phyloP scores from a whole-genome alignment of 2,329 filamentous ascomycete genomes.

The Alternaria angustiovoidea region DNA sequence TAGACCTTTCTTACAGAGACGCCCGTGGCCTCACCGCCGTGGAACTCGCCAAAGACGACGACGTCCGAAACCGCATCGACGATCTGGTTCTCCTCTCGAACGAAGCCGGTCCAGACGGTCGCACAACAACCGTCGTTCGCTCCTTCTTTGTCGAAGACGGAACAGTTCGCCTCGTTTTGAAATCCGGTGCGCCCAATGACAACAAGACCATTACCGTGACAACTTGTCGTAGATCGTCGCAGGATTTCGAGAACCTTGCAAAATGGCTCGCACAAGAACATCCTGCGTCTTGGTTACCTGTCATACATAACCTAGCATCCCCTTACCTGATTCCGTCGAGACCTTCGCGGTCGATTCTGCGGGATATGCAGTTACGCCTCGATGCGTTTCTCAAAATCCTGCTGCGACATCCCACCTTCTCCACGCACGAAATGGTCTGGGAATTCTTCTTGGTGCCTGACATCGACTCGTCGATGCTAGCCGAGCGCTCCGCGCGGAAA shows the following conservation, averaged over 20 bases:
- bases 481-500: constrained; percentile 85
- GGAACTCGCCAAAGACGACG: constrained; percentile 96
- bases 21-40: constrained; percentile 89
- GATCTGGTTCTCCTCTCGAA: constrained; percentile 84
- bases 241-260: constrained; percentile 90
- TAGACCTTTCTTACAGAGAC: constrained; percentile 86
- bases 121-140: constrained; percentile 90
- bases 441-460: constrained; percentile 98
- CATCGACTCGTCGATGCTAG: constrained; percentile 87
- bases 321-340: constrained; percentile 94
- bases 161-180: constrained; percentile 89
- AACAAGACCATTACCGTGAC: constrained; percentile 90
- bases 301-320: constrained; percentile 77
- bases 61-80: constrained; percentile 95
- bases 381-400: constrained; percentile 90
- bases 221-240: constrained; percentile 85
- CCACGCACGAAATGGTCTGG: constrained; percentile 97
- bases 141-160: constrained; percentile 98
- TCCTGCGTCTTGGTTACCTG: constrained; percentile 93
- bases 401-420: constrained; percentile 87
- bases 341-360: constrained; percentile 84
- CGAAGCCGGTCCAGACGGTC: constrained; percentile 72
- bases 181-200: constrained; percentile 87
- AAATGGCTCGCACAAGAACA: constrained; percentile 86
- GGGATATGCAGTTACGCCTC: constrained; percentile 85